Conservation (phyloP, 2,329 filamentous ascomycete species). For the Pyrenochaeta sp. region DNA sequence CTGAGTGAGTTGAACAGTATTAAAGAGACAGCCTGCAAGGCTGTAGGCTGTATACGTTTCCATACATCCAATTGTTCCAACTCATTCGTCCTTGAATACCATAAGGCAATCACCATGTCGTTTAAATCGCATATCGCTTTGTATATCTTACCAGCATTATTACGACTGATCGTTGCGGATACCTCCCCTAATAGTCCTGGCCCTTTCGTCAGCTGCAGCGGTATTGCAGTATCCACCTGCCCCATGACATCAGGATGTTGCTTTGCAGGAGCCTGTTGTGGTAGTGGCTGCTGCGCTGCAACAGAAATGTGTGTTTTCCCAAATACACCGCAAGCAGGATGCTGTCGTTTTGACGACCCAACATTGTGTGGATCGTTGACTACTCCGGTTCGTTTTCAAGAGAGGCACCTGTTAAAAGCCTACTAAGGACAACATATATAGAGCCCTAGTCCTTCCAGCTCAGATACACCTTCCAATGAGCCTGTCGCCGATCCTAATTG, state of each 20-base stretch:
- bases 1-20: not conserved
- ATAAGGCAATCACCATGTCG: not conserved
- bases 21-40: not conserved
- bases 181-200: not conserved
- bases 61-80: not conserved
- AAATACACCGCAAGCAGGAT: not conserved
- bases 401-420: not conserved
- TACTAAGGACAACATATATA: not conserved
- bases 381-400: not conserved
- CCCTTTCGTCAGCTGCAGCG: not conserved
- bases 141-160: not conserved
- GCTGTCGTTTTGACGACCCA: not conserved
- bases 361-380: not conserved
- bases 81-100: not conserved
- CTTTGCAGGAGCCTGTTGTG: not conserved
- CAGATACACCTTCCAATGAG: not conserved
- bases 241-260: not conserved
- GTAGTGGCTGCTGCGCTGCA: not conserved
- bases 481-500: not conserved
- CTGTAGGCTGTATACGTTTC: not conserved
- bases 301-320: not conserved
- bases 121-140: not conserved
- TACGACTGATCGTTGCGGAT: not conserved
- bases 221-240: not conserved
- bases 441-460: not conserved